These are phyloP conservation scores for Solidago caesia DNA, from an alignment of 129 eudicot genomes.

Conservation along the genomic window DNA sequence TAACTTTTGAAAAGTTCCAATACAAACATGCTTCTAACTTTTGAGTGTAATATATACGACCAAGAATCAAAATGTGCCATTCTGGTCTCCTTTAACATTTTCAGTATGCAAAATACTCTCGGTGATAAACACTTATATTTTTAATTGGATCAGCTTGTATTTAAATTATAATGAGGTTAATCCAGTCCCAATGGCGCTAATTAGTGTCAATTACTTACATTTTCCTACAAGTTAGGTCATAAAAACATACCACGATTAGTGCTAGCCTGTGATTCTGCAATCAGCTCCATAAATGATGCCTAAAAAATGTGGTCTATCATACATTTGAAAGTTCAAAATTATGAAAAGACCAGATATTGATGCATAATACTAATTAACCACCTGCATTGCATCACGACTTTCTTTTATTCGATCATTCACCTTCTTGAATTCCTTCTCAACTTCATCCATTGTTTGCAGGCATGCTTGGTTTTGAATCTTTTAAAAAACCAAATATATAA, in stretches of 20 bases:
- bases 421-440: conserved; percentile 81
- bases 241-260: conserved; percentile 67
- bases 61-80: neutral
- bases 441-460: conserved; percentile 77
- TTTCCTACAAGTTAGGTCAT: conserved; percentile 5
- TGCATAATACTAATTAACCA: conserved; percentile 18
- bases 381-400: conserved; percentile 86
- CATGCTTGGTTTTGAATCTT: conserved; percentile 87
- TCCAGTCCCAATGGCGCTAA: neutral
- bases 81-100: conserved; percentile 15
- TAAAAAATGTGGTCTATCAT: conserved; percentile 29
- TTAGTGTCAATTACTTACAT: neutral
- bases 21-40: conserved; percentile 1
- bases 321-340: conserved; percentile 22
- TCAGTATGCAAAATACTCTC: conserved; percentile 4
- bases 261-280: conserved; percentile 71
- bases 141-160: neutral
- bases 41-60: neutral
- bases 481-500: conserved; percentile 16
- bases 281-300: conserved; percentile 74
- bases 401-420: conserved; percentile 64
- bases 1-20: conserved; percentile 1
- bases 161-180: conserved; percentile 1
- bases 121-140: neutral
- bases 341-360: conserved; percentile 11